A percentile compares a stretch with the other conserved stretches of the same genome.
phyloP scores from a whole-genome alignment of 1,284 basidiomycete genomes.

The Termitomyces sp. region DNA sequence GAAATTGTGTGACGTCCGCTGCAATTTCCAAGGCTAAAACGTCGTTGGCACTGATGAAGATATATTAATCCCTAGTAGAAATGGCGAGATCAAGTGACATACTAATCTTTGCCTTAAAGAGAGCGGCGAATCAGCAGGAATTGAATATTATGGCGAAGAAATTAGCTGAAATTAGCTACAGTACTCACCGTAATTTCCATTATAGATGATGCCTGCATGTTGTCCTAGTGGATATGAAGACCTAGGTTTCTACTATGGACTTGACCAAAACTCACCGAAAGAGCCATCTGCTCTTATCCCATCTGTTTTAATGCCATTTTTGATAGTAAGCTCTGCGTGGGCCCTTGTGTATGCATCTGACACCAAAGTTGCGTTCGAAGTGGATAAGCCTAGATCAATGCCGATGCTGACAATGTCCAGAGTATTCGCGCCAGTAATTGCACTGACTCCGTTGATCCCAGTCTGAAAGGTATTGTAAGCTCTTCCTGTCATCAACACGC shows the following conservation, averaged over 20 bases:
- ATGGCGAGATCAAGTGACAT: constrained; percentile 16
- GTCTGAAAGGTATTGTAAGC: constrained; percentile 33
- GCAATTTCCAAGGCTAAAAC: constrained; percentile 46
- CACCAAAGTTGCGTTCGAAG: constrained; percentile 40
- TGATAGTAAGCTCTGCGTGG: constrained; percentile 45
- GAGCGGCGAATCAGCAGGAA: constrained; percentile 39
- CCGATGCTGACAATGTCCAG: constrained; percentile 58
- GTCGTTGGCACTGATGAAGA: constrained; percentile 43
- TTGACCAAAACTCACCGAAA: constrained; percentile 29
- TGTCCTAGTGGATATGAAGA: constrained; percentile 8
- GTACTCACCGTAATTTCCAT: constrained; percentile 47
- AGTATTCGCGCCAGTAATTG: constrained; percentile 59
- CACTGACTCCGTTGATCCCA: constrained; percentile 31
- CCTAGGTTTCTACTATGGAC: neutral
- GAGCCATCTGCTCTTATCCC: constrained; percentile 61
- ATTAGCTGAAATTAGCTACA: neutral
- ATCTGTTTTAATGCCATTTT: constrained; percentile 43
- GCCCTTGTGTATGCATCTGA: constrained; percentile 46
- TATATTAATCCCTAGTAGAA: constrained; percentile 11
- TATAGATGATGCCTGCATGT: constrained; percentile 58
- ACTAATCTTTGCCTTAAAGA: constrained; percentile 54
- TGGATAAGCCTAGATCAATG: constrained; percentile 47
- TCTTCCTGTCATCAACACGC: constrained; percentile 46
- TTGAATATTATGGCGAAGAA: constrained; percentile 18
- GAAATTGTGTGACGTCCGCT: constrained; percentile 49